Conservation (phyloP, 345 rosid genomes). For the Camelina sativa region DNA sequence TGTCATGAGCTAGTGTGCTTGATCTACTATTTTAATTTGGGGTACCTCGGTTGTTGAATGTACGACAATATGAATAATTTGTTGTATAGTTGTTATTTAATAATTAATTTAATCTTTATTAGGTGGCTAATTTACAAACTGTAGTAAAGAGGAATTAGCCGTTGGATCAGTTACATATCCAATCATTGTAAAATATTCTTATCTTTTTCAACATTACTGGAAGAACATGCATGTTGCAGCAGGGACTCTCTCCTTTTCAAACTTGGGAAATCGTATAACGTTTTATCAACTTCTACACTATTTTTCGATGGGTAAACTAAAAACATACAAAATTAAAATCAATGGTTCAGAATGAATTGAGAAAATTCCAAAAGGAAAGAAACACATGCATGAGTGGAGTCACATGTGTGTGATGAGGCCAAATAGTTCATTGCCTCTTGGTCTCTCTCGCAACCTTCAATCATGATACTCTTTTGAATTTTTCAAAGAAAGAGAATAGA, state of each 20-base stretch:
- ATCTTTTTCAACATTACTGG: neutral
- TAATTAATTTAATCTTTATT: slow-evolving; percentile 28
- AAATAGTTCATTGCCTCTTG: slow-evolving; percentile 9
- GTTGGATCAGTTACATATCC: slow-evolving; percentile 37
- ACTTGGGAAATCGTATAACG: slow-evolving; percentile 15
- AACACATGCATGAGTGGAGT: neutral
- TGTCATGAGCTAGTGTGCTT: neutral
- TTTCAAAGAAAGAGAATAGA: neutral
- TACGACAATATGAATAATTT: slow-evolving; percentile 8
- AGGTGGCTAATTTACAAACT: slow-evolving; percentile 26
- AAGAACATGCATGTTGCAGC: slow-evolving; percentile 31
- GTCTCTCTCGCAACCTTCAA: neutral
- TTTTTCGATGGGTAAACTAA: neutral
- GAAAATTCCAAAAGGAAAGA: slow-evolving; percentile 16
- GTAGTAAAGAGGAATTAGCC: slow-evolving; percentile 21
- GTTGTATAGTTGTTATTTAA: slow-evolving; percentile 1
- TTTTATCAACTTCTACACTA: neutral
- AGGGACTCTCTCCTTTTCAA: slow-evolving; percentile 14
- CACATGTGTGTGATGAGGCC: slow-evolving; percentile 3
- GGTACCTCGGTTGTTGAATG: slow-evolving; percentile 19
- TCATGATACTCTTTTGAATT: slow-evolving; percentile 8
- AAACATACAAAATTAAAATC: neutral
- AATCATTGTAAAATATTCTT: slow-evolving; percentile 8
- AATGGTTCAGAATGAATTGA: neutral
- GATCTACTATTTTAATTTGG: neutral